These are phyloP conservation scores for Limtongia smithiae DNA, from an alignment of 805 yeast species.

Conservation along the genomic window DNA sequence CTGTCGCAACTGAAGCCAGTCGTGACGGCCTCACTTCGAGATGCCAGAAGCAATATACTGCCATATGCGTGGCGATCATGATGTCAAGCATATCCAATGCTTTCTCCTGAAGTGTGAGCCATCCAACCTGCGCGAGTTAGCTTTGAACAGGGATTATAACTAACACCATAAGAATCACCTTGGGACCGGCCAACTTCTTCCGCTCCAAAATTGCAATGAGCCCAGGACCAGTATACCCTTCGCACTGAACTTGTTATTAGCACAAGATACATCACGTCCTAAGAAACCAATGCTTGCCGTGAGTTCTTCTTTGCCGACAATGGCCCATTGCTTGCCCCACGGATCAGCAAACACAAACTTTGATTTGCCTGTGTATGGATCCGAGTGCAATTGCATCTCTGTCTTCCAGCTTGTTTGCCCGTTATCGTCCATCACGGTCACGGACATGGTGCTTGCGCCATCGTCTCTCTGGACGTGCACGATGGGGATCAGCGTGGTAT, in stretches of 20 bases:
- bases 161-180: slow-evolving; percentile 1
- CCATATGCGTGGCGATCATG: slow-evolving; percentile 22
- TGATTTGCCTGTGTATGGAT: slow-evolving; percentile 14
- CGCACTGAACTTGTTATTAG: slow-evolving; percentile 5
- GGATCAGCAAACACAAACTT: slow-evolving; percentile 22
- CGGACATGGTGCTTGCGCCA: slow-evolving; percentile 18
- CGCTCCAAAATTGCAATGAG: slow-evolving; percentile 12
- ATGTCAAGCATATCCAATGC: slow-evolving; percentile 26
- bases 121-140: slow-evolving; percentile 12
- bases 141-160: neutral
- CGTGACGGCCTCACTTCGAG: slow-evolving; percentile 14
- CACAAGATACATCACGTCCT: neutral
- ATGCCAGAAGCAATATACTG: slow-evolving; percentile 19
- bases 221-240: neutral
- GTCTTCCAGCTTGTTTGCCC: slow-evolving; percentile 16
- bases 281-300: neutral
- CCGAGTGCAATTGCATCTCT: slow-evolving; percentile 5
- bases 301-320: slow-evolving; percentile 17
- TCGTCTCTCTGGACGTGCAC: slow-evolving; percentile 17
- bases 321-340: slow-evolving; percentile 15
- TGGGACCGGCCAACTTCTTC: slow-evolving; percentile 3
- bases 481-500: slow-evolving; percentile 12
- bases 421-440: slow-evolving; percentile 12
- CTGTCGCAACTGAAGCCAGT: slow-evolving; percentile 19
- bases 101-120: slow-evolving; percentile 11